Percentiles rank a stretch among this genome's conserved stretches.
Conservation (phyloP, 306 rosid species). For the Pterocarpus santalinus region DNA sequence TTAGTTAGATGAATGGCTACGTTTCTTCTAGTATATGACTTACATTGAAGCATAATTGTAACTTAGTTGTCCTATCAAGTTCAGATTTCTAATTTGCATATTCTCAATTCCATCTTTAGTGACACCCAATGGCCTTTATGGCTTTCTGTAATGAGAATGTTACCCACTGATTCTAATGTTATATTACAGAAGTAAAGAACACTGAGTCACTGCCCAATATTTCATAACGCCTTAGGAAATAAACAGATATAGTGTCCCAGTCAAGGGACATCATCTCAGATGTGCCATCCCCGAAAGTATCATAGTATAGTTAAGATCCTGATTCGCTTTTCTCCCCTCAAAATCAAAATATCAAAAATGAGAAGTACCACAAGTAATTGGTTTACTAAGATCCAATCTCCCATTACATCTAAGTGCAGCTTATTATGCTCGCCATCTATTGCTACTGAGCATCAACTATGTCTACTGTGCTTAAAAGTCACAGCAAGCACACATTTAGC, state of each 20-base stretch:
- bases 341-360: background rate
- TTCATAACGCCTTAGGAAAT: background rate
- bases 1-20: no score
- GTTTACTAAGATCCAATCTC: background rate
- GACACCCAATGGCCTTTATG: background rate
- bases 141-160: background rate
- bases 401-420: constrained; percentile 7
- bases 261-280: background rate
- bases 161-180: background rate
- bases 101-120: no score
- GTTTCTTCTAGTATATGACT: no score
- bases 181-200: background rate
- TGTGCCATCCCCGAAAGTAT: constrained; percentile 14
- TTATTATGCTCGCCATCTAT: background rate
- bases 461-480: constrained; percentile 5
- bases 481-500: constrained; percentile 9
- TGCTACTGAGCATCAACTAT: background rate
- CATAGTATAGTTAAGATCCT: background rate
- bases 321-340: background rate
- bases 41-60: no score
- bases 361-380: background rate
- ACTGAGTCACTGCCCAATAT: background rate
- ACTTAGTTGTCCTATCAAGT: no score
- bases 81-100: no score
- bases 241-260: no score